Percentiles rank a stretch among this genome's conserved stretches.
These are phyloP conservation scores for Xylariaceae sp. DNA, from an alignment of 2,329 filamentous ascomycete genomes.

Conservation along the genomic window DNA sequence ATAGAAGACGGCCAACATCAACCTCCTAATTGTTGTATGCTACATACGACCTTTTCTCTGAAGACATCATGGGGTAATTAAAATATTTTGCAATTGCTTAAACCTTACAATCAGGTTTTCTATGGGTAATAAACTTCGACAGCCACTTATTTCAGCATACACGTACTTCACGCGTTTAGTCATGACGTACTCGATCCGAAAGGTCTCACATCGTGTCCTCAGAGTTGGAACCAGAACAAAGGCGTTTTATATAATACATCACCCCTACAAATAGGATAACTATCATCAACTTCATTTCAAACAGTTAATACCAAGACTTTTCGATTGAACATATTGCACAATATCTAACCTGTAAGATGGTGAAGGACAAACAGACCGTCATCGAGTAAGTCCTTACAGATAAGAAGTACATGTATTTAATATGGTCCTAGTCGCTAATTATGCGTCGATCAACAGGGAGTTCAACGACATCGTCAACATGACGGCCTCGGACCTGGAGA, in stretches of 20 bases:
- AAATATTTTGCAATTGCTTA: too few species aligned
- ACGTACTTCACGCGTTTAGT: constrained; percentile 9
- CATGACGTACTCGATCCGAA: constrained; percentile 26
- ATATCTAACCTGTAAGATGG: constrained; percentile 17
- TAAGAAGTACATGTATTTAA: not conserved
- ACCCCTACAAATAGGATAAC: not conserved
- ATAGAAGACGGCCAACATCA: too few species aligned
- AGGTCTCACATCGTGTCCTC: not conserved
- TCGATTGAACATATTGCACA: too few species aligned
- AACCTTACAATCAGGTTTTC: not conserved
- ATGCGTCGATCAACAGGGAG: constrained; percentile 46
- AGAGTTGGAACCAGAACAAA: not conserved
- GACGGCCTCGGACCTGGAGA: constrained; percentile 54
- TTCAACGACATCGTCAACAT: constrained; percentile 65
- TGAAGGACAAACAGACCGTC: constrained; percentile 31
- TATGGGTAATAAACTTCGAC: not conserved
- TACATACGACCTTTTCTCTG: too few species aligned
- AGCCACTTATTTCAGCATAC: constrained; percentile 3
- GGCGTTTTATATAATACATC: not conserved
- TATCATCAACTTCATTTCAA: not conserved
- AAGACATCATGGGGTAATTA: too few species aligned
- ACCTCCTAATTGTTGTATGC: too few species aligned
- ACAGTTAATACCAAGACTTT: too few species aligned
- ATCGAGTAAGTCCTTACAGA: constrained; percentile 27
- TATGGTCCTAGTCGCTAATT: not conserved